Evolutionary conservation across 2,329 filamentous ascomycete genomes (phyloP), one percentile per base, ranked within the genome.

Genomic region (Alternaria ventricosa): DNA sequence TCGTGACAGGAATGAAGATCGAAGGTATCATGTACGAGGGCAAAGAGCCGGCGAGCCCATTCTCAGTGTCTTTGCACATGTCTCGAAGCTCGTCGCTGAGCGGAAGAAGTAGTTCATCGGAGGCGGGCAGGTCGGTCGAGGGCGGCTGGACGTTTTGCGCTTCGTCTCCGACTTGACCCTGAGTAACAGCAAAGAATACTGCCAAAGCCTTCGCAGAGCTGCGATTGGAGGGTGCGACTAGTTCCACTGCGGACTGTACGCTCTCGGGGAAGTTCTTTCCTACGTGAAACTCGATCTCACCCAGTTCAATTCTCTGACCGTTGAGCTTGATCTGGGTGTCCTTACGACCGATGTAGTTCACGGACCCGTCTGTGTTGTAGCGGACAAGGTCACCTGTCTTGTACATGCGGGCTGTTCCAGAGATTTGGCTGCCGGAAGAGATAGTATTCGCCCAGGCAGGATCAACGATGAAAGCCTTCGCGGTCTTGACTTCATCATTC

Each of bases 21-120:
- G 72, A 67, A 1, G 78, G 78, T 20, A 78, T 75, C 77, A 79
- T 79, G 57, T 78, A 79, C 0, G 72, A 64, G 0, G 78, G 78
- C 9, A 80, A 60, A 4, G 71, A 65, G 10, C 73, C 70, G 10
- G 67, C 69, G 11, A 79, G 68, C 3, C 68, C 63, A 57, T 78
- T 77, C 60, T 78, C 75, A 13, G 76, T 65, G 6, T 68, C 55
- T 54, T 78, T 77, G 64, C 74, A 78, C 46, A 76, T 67, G 8
- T 71, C 64, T 18, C 71, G 70, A 12, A 72, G 53, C 11, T 68
- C 55, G 23, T 76, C 70, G 22, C 63, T 66, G 68, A 79, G 72
- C 5, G 74, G 68, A 9, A 76, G 64, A 7, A 79, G 70, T 15
- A 78, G 50, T 12, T 78, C 74, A 28, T 78, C 74, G 7, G 67